Evolutionary conservation across 495 filamentous ascomycete species (phyloP).

Genomic region (Niebla homalea): DNA sequence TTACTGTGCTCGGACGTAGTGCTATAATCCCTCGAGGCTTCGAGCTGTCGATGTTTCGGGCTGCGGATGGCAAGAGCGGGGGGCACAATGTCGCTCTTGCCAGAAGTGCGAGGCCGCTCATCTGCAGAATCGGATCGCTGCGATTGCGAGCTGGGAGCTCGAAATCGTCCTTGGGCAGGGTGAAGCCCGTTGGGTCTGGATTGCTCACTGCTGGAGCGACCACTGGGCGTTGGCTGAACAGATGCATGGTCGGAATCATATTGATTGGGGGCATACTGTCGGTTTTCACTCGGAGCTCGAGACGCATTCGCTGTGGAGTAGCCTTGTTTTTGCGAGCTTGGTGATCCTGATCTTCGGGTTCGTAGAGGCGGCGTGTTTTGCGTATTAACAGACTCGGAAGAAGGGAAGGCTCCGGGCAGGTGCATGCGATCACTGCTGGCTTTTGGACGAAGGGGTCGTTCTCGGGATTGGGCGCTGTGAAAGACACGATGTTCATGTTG

Average conservation of each 20-base stretch:
- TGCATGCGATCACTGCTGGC: conserved; percentile 16
- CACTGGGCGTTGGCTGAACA: conserved; percentile 6
- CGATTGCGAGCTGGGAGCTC: not conserved
- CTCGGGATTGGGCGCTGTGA: conserved; percentile 3
- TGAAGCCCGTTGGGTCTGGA: conserved; percentile 12
- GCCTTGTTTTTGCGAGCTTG: conserved; percentile 9
- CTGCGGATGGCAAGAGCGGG: conserved; percentile 1
- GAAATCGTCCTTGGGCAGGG: not conserved
- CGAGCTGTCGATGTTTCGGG: not conserved
- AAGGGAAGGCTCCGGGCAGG: conserved; percentile 16
- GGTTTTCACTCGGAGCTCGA: conserved; percentile 2
- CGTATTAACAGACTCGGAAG: conserved; percentile 15
- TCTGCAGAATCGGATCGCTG: not conserved
- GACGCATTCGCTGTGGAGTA: not conserved
- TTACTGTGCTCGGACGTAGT: not conserved
- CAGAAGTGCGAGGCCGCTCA: conserved; percentile 8
- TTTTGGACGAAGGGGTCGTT: conserved; percentile 8
- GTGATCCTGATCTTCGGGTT: conserved; percentile 23
- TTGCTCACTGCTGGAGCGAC: conserved; percentile 13
- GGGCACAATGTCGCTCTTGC: conserved; percentile 3
- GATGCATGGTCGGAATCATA: not conserved
- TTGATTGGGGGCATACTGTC: not conserved
- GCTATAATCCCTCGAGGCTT: not conserved
- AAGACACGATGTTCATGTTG: conserved; percentile 6
- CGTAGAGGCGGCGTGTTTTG: conserved; percentile 21